Conservation (phyloP, 202 grass and related monocot species). For the Alloteropsis angusta region DNA sequence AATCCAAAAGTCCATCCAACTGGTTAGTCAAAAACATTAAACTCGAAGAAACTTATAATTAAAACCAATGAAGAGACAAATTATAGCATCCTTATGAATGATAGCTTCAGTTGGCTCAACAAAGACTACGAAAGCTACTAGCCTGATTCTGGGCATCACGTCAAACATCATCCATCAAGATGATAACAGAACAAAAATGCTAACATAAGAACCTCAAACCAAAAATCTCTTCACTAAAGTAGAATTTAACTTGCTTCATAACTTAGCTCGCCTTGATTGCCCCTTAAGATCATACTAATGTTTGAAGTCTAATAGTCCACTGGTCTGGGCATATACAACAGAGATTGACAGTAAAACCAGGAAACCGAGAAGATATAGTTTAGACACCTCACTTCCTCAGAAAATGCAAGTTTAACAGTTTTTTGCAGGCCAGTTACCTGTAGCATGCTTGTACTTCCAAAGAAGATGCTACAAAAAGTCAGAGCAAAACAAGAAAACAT, state of each 20-base stretch:
- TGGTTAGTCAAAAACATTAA: background rate
- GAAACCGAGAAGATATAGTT: background rate
- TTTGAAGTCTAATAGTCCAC: background rate
- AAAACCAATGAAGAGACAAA: background rate
- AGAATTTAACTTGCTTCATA: background rate
- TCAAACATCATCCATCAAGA: slow-evolving; percentile 1
- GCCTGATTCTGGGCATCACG: background rate
- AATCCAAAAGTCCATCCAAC: background rate
- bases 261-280: background rate
- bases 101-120: slow-evolving; percentile 9
- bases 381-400: background rate
- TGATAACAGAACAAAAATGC: background rate
- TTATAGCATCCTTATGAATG: background rate
- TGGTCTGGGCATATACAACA: background rate
- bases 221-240: background rate
- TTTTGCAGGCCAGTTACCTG: background rate
- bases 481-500: background rate
- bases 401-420: background rate
- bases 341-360: background rate
- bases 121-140: slow-evolving; percentile 13
- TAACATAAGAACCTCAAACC: background rate
- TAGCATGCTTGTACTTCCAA: background rate
- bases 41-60: background rate
- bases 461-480: background rate
- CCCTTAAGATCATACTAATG: background rate